phyloP scores from a whole-genome alignment of 352 stramenopile species.

The Globisporangium uncinulatum region DNA sequence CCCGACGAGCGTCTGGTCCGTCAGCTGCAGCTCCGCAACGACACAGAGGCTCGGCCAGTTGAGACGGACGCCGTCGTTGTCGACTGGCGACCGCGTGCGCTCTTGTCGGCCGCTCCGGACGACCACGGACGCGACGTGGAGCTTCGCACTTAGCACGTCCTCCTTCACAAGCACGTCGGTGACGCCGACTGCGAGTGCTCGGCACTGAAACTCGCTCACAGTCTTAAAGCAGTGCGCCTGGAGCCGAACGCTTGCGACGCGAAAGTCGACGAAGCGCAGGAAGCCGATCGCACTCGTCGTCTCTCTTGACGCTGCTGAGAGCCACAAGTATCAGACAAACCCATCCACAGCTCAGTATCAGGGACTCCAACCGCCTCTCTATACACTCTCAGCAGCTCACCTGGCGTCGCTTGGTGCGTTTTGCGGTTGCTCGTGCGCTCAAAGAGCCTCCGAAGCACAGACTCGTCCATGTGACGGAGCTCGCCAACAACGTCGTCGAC shows the following conservation, averaged over 20 bases:
- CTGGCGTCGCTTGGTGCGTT: not conserved
- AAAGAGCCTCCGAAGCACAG: slow-evolving; percentile 22
- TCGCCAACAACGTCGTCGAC: slow-evolving; percentile 41
- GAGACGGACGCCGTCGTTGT: slow-evolving; percentile 4
- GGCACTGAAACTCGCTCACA: slow-evolving; percentile 26
- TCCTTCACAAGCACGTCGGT: slow-evolving; percentile 50
- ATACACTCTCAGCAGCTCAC: no score
- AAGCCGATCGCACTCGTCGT: slow-evolving; percentile 43
- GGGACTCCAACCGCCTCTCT: no score
- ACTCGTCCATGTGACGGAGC: slow-evolving; percentile 31
- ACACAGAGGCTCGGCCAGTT: slow-evolving; percentile 11
- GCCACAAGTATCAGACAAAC: not conserved
- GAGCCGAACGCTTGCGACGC: slow-evolving; percentile 30
- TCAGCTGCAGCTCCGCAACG: slow-evolving; percentile 18
- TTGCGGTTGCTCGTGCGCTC: slow-evolving; percentile 7
- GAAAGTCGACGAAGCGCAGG: slow-evolving; percentile 61
- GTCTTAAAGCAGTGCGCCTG: slow-evolving; percentile 29
- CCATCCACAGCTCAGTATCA: no score
- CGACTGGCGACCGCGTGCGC: not conserved
- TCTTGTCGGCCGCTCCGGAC: slow-evolving; percentile 7
- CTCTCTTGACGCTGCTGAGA: not conserved
- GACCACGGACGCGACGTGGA: slow-evolving; percentile 17
- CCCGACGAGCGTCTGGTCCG: slow-evolving; percentile 24
- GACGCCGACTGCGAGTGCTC: slow-evolving; percentile 45
- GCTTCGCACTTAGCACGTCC: slow-evolving; percentile 39